phyloP scores from a whole-genome alignment of 2,329 filamentous ascomycete species.

The Periconia digitata region DNA sequence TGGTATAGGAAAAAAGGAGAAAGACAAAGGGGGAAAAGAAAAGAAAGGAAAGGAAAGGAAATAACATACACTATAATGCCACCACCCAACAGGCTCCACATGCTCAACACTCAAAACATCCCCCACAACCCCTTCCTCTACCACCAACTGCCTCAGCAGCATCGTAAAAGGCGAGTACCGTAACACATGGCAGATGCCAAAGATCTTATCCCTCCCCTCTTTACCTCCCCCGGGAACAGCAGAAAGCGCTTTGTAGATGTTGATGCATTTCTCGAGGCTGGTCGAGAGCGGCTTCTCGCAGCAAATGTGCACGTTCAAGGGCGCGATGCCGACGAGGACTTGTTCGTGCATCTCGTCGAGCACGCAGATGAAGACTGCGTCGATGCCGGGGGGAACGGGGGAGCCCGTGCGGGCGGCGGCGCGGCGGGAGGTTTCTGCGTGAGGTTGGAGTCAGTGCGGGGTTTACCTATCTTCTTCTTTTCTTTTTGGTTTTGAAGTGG shows the following conservation, averaged over 20 bases:
- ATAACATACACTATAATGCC: conserved; percentile 73
- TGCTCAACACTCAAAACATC: conserved; percentile 86
- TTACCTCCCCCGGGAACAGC: background rate
- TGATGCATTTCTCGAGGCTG: conserved; percentile 73
- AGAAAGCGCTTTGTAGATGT: conserved; percentile 65
- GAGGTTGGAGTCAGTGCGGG: background rate
- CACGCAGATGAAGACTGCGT: conserved; percentile 70
- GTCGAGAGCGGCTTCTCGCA: conserved; percentile 94
- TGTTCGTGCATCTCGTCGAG: conserved; percentile 87
- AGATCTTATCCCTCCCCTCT: conserved; percentile 54
- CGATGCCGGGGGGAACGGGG: conserved; percentile 42
- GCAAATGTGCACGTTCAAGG: conserved; percentile 75
- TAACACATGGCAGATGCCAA: conserved; percentile 91
- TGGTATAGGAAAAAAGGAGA: too few species aligned
- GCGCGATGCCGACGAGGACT: conserved; percentile 73
- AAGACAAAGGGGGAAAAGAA: background rate
- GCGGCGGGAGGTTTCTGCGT: conserved; percentile 51
- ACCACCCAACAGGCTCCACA: conserved; percentile 93
- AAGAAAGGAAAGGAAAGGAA: too few species aligned
- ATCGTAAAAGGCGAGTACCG: conserved; percentile 93
- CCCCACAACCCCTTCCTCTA: conserved; percentile 75
- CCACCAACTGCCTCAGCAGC: conserved; percentile 74
- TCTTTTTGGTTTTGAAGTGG: too few species aligned
- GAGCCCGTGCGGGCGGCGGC: conserved; percentile 39
- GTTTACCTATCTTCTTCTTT: background rate